phyloP scores from a whole-genome alignment of 2,329 filamentous ascomycete species.

The Aspergillus luchuensis region DNA sequence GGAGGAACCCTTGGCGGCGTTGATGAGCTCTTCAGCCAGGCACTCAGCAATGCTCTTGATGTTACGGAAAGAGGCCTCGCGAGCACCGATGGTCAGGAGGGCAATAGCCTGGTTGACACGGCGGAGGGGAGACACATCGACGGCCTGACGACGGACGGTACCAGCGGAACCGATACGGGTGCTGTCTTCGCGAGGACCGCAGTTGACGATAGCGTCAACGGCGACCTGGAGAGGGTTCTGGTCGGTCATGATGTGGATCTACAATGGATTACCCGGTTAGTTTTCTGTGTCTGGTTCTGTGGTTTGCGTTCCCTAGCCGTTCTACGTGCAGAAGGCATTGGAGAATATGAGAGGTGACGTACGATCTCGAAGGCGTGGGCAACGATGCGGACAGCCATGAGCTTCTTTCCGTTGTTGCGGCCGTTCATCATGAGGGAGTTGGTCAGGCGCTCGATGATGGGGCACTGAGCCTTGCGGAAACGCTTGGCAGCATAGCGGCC shows the following conservation, averaged over 20 bases:
- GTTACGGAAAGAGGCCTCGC: conserved; percentile 99
- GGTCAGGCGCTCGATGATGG: conserved; percentile 99
- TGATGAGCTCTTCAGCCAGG: conserved; percentile 99
- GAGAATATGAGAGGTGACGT: conserved; percentile 51
- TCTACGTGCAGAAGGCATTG: background rate
- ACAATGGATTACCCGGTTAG: conserved; percentile 21
- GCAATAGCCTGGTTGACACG: conserved; percentile 99
- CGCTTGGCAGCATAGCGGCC: conserved; percentile 99
- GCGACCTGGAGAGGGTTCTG: conserved; percentile 99
- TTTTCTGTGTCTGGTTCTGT: conserved; percentile 1
- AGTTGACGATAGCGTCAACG: conserved; percentile 99
- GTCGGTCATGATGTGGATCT: conserved; percentile 99
- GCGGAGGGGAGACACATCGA: conserved; percentile 99
- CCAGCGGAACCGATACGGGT: conserved; percentile 99
- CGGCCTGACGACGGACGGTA: conserved; percentile 99
- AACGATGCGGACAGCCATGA: conserved; percentile 99
- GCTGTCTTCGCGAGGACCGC: conserved; percentile 98
- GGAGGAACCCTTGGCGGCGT: conserved; percentile 99
- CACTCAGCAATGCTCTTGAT: conserved; percentile 99
- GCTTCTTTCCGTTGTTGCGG: conserved; percentile 99
- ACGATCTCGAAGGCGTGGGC: conserved; percentile 99
- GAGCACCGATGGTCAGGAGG: conserved; percentile 97
- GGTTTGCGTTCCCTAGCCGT: background rate
- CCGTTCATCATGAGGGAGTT: conserved; percentile 99
- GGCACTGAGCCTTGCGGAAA: conserved; percentile 99